Base-by-base conservation (phyloP, 768 basidiomycete species). In the Mycena indigotica region DNA sequence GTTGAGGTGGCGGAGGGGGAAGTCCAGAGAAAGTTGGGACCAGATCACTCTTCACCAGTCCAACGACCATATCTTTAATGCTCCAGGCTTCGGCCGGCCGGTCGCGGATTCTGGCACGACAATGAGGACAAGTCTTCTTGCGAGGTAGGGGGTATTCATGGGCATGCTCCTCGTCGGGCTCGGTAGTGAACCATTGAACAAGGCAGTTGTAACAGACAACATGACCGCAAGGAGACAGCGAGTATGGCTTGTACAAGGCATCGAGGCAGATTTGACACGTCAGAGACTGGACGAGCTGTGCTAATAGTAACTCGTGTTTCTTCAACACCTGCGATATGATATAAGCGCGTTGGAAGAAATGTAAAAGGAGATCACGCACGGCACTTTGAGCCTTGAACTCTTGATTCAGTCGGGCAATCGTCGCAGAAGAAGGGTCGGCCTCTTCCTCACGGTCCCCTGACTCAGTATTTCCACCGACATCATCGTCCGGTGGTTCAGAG, bases 241-340 rank as follows among this genome's bases (percentile, higher is more conserved):
- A 84, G 61, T 83, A 92, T 0, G 91, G 89, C 61, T 81, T 83
- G 68, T 87, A 77, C 69, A 93, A 77, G 23, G 89, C 73, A 63
- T 91, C 89, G 25, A 91, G 75, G 66, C 91, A 93, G 59, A 93
- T 86, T 69, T 91, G 88, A 58, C 91, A 93, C 13, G 84, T 88
- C 24, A 90, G 69, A 0, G 86, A 79, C 59, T 87, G 84, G 8
- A 85, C 83, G 40, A 89, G 63, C 55, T 83, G 75, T 3, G 69
- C 67, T n/a, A 89, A 63, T 23, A 84, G 72, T 8, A 73, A 64
- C 72, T 85, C 77, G 61, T 91, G 84, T 58, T 76, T 75, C 21
- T 73, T 64, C 38, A 88, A 71, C 55, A 83, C 69, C 84, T 85
- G 52, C 3, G 59, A 30, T 56, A 6, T 19, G 28, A 26, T 2